Conservation (phyloP, 192 early-diverging fungal species). For the Polychytrium aggregatum region DNA sequence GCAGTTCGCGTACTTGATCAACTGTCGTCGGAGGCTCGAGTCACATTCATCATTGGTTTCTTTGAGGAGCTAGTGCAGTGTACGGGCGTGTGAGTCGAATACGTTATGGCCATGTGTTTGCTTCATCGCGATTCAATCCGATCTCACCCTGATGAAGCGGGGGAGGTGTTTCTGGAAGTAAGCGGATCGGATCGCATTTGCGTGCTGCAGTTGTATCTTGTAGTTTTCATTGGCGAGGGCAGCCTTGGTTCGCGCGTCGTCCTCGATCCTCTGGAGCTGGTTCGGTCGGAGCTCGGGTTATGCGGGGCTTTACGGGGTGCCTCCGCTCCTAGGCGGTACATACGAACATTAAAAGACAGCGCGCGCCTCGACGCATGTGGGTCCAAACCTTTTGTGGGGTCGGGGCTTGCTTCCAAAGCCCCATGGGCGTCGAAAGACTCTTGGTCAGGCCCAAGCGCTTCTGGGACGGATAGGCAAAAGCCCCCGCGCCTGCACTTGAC, state of each 20-base stretch:
- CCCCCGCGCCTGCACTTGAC: not conserved
- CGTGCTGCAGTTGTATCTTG: slow-evolving; percentile 61
- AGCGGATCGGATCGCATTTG: slow-evolving; percentile 62
- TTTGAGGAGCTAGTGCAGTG: slow-evolving; percentile 52
- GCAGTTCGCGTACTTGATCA: slow-evolving; percentile 58
- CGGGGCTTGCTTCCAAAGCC: too few relatives aligned
- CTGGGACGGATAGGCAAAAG: too few relatives aligned
- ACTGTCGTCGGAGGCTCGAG: slow-evolving; percentile 62
- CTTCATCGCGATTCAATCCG: too few relatives aligned
- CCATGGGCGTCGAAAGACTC: slow-evolving; percentile 5
- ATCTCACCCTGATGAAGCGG: slow-evolving; percentile 62
- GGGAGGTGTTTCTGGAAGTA: slow-evolving; percentile 76
- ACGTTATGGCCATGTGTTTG: too few relatives aligned
- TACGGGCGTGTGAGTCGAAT: too few relatives aligned
- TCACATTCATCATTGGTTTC: slow-evolving; percentile 78
- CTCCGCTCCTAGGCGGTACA: not conserved
- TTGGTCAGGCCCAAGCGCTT: not conserved
- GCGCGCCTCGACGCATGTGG: too few relatives aligned
- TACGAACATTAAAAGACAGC: too few relatives aligned
- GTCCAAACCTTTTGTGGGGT: not conserved
- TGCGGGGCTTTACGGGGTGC: slow-evolving; percentile 31
- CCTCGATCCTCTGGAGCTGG: slow-evolving; percentile 46
- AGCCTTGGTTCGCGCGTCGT: slow-evolving; percentile 79
- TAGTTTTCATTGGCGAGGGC: slow-evolving; percentile 72
- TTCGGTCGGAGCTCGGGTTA: too few relatives aligned